Conservation (phyloP, 305 asterid species). For the Fraxinus albicans region DNA sequence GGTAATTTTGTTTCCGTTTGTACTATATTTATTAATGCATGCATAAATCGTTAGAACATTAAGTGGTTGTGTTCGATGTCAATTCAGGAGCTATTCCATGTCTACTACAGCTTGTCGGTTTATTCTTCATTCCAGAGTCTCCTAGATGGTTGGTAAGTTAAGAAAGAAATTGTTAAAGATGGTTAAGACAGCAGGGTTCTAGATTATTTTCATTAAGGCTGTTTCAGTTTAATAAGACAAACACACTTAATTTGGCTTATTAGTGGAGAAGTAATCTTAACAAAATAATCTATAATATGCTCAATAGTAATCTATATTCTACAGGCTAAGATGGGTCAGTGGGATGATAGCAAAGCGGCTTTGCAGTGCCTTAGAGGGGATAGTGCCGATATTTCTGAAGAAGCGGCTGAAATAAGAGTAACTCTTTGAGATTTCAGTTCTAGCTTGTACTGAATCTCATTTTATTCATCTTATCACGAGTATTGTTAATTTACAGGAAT, state of each 20-base stretch:
- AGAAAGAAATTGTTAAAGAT: neutral
- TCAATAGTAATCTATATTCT: neutral
- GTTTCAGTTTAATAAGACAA: neutral
- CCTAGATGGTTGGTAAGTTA: slow-evolving; percentile 87
- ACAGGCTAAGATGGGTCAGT: slow-evolving; percentile 65
- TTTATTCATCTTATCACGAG: neutral
- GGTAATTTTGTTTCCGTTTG: slow-evolving; percentile 34
- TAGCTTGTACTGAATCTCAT: slow-evolving; percentile 8
- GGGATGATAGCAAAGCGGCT: slow-evolving; percentile 50
- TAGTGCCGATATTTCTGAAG: slow-evolving; percentile 45
- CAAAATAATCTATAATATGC: neutral
- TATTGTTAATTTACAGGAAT: slow-evolving; percentile 38
- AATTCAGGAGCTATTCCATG: slow-evolving; percentile 73
- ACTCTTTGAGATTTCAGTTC: slow-evolving; percentile 3
- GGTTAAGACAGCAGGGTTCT: neutral
- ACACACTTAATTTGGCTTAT: neutral
- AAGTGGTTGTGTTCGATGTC: slow-evolving; percentile 8
- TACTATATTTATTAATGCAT: slow-evolving; percentile 2
- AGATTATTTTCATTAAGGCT: neutral
- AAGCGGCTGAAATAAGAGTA: slow-evolving; percentile 63
- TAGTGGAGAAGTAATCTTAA: neutral
- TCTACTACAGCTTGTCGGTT: slow-evolving; percentile 55
- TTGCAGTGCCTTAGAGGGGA: slow-evolving; percentile 57
- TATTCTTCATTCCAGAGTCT: slow-evolving; percentile 76
- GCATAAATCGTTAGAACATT: slow-evolving; percentile 11